These are phyloP conservation scores for Rhizopus microsporus DNA, from an alignment of 371 early-diverging fungal species.

Conservation along the genomic window DNA sequence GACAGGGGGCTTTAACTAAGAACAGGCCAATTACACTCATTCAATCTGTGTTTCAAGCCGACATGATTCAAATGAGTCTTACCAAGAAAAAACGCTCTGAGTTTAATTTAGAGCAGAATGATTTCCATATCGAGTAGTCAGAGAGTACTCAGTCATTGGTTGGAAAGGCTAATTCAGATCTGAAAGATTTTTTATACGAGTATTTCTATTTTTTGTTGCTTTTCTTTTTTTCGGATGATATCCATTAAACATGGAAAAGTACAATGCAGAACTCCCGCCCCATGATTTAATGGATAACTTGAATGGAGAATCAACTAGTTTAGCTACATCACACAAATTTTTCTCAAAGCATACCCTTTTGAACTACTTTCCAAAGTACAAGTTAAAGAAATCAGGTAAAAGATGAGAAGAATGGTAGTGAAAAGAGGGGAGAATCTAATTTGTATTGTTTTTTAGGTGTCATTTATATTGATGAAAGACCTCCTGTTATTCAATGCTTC, in stretches of 20 bases:
- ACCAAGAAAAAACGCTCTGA: too few relatives aligned
- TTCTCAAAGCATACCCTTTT: conserved; percentile 23
- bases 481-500: conserved; percentile 35
- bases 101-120: too few relatives aligned
- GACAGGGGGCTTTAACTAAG: too few relatives aligned
- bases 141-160: too few relatives aligned
- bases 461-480: conserved; percentile 53
- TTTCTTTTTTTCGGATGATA: too few relatives aligned
- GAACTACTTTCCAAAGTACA: conserved; percentile 27
- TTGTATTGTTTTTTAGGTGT: conserved; percentile 23
- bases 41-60: too few relatives aligned
- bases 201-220: too few relatives aligned
- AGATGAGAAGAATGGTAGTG: background rate
- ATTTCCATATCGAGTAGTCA: too few relatives aligned
- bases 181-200: too few relatives aligned
- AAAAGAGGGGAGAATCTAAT: background rate
- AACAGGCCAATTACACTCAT: too few relatives aligned
- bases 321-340: conserved; percentile 20
- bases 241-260: conserved; percentile 1
- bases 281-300: background rate
- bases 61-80: too few relatives aligned
- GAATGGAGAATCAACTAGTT: background rate
- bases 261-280: background rate
- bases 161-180: too few relatives aligned
- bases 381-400: conserved; percentile 23